Base-by-base conservation (phyloP, 805 yeast genomes). In the Candida chilensis region DNA sequence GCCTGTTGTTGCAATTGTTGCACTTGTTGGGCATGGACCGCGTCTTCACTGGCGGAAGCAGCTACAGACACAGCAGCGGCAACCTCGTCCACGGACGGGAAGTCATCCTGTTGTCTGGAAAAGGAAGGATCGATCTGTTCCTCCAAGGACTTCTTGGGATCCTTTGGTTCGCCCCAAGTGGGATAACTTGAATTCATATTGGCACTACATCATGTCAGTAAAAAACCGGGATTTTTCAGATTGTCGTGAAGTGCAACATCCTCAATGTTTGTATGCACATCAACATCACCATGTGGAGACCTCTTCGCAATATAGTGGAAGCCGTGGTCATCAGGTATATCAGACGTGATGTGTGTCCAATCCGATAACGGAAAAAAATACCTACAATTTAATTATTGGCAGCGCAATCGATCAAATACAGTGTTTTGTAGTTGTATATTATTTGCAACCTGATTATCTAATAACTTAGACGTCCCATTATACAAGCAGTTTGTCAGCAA, bases 151-250 rank as follows among this genome's bases (percentile, higher is more conserved):
- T 13, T 38, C 16, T 10, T 31, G 21, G 7, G 38, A 35, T 7
- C 27, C 26, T n/a, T 39, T 44, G 19, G 36, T 39, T 4, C 37
- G 41, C 28, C 39, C 47, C 11, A 33, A 14, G 5, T 38, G 38
- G 5, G 47, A 40, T 3, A 45, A 29, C 12, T 17, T 16, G 16
- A 26, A 15, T n/a, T 21, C 32, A 13, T 30, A 22, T 9, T 19
- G n/a, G 15, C 19, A 20, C 6, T 14, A 24, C 4, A 16, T 4
- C 20, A 16, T 6, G 12, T 16, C 27, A 8, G 7, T n/a, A 14
- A 7, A 11, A 16, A 17, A 8, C 16, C 30, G 30, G 14, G 16
- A 20, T 16, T 12, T 24, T 17, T 27, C 8, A 16, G 16, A 27
- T 20, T 17, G 9, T 14, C 13, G 16, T 26, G 28, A 13, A 26